Base-by-base conservation (phyloP, 768 basidiomycete genomes). In the Mycena polygramma region DNA sequence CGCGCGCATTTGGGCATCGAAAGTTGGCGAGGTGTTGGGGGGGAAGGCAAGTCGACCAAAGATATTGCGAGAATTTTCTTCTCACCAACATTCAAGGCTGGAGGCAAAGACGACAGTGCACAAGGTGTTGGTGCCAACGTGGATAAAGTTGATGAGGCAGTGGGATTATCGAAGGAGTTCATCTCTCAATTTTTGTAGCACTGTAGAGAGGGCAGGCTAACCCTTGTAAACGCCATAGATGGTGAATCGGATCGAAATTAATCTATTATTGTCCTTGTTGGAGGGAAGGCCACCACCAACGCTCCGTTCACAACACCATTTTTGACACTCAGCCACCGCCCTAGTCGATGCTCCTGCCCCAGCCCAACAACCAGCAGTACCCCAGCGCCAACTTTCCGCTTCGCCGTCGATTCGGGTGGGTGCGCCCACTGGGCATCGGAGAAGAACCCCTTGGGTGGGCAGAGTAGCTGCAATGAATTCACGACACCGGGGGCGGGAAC, bases 71-170 rank as follows among this genome's bases (percentile, higher is more conserved):
- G 13, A 58, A 20, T 14, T 51, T 62, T 22, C 13, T 62, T 36
- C 45, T 59, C 30, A 66, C 46, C 36, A 68, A 41, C 10, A 63
- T 62, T 13, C 66, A 96, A 30, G 95, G 95, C 95, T 60, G 98
- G 98, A 63, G 98, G 98, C 17, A 98, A 97, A 81, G 95, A 95
- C 68, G 98, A 99, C 45, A 87, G 89, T 64, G 93, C 93, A 2
- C 95, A 97, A 77, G 98, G 98, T 30, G 90, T 97, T 17, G 98
- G 98, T 37, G 81, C 84, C 4, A 86, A 94, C 70, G 79, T 86
- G 0, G 80, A 80, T 30, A 91, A 88, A 80, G 81, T 95, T 3
- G 81, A 86, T 19, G 94, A 93, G 68, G 96, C 94, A 1, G 74
- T 95, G 22, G 77, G 75, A 64, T 83, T 84, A 26, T 95, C 94